Evolutionary conservation across 2,329 filamentous ascomycete species (phyloP).

Genomic region (Coleophoma cylindrospora): DNA sequence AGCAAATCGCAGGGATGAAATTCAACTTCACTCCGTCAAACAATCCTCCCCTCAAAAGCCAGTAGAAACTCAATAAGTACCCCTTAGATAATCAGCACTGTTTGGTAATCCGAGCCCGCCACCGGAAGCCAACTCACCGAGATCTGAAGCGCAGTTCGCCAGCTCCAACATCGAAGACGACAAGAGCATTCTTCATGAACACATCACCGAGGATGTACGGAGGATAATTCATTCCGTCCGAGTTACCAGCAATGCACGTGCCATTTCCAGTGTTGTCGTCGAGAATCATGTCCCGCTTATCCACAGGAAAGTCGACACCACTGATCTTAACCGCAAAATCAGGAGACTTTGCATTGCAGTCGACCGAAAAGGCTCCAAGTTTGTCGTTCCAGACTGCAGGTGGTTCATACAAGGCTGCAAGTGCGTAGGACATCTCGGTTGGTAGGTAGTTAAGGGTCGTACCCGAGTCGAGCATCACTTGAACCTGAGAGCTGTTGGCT

Average conservation of each 20-base stretch:
- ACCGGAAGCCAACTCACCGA: too few relatives aligned
- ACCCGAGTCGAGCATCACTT: constrained; percentile 8
- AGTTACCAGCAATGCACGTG: constrained; percentile 3
- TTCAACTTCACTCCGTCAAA: too few relatives aligned
- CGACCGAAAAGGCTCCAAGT: constrained; percentile 2
- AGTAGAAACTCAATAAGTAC: too few relatives aligned
- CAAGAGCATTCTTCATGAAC: constrained; percentile 46
- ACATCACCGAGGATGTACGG: constrained; percentile 45
- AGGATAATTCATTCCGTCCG: constrained; percentile 18
- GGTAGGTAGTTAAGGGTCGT: constrained; percentile 10
- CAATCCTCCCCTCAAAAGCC: too few relatives aligned
- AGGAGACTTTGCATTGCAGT: constrained; percentile 8
- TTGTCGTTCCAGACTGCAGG: constrained; percentile 2
- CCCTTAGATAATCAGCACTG: too few relatives aligned
- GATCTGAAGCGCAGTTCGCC: constrained; percentile 37
- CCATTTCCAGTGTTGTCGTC: constrained; percentile 1
- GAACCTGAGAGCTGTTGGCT: not conserved
- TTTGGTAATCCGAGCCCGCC: too few relatives aligned
- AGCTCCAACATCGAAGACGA: constrained; percentile 41
- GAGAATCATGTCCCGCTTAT: constrained; percentile 12
- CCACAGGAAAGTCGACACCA: constrained; percentile 6
- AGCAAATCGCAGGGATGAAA: too few relatives aligned
- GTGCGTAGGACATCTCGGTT: not conserved
- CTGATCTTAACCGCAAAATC: constrained; percentile 11
- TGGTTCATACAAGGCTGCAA: constrained; percentile 7